Percentiles rank a stretch among this genome's conserved stretches.
These are phyloP conservation scores for Debaryomycetaceae sp. DNA, from an alignment of 1,139 yeast genomes.

Conservation along the genomic window DNA sequence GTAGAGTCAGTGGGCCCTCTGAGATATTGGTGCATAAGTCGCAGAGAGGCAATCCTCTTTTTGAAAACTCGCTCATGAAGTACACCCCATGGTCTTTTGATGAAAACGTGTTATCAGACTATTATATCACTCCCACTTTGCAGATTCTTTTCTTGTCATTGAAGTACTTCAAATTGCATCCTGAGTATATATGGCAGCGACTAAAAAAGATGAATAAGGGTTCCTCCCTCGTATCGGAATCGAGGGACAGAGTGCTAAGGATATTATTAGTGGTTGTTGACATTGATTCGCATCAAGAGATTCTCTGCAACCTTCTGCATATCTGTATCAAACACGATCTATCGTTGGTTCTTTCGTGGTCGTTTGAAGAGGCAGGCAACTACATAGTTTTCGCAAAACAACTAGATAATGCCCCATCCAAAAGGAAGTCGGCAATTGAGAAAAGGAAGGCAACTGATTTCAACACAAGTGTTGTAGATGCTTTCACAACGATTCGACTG, in stretches of 20 bases:
- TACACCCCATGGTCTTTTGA: constrained; percentile 36
- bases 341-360: constrained; percentile 75
- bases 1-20: constrained; percentile 15
- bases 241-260: constrained; percentile 49
- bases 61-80: constrained; percentile 37
- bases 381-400: constrained; percentile 57
- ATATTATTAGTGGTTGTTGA: constrained; percentile 74
- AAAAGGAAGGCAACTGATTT: constrained; percentile 45
- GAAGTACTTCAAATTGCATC: constrained; percentile 81
- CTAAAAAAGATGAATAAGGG: constrained; percentile 50
- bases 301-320: constrained; percentile 66
- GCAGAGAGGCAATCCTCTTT: constrained; percentile 43
- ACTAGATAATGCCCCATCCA: constrained; percentile 34
- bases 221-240: constrained; percentile 12
- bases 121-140: constrained; percentile 61
- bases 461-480: constrained; percentile 47
- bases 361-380: constrained; percentile 80
- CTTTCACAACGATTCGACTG: constrained; percentile 49
- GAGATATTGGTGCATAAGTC: constrained; percentile 31
- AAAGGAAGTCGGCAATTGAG: constrained; percentile 28
- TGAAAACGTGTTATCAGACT: constrained; percentile 48
- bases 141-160: constrained; percentile 72
- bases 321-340: constrained; percentile 68
- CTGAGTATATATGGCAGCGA: constrained; percentile 78
- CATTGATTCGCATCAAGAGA: constrained; percentile 68